Percentiles rank a stretch among this genome's conserved stretches.
Conservation (phyloP, 345 rosid genomes). For the Eutrema yunnanense region DNA sequence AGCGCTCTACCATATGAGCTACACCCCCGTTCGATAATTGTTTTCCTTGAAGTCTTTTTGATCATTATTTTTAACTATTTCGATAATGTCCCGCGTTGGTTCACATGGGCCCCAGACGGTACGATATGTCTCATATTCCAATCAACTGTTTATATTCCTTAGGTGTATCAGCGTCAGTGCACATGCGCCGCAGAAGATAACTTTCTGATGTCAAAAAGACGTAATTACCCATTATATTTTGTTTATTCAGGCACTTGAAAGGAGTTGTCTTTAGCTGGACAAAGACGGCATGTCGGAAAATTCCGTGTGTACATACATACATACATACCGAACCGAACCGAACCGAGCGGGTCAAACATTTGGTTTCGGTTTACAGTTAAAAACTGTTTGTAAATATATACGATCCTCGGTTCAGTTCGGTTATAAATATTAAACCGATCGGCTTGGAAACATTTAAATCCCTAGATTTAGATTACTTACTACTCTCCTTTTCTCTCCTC, state of each 20-base stretch:
- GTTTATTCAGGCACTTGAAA: neutral
- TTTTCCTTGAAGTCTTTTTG: accelerated
- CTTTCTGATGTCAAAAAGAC: neutral
- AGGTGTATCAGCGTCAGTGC: slow-evolving; percentile 8
- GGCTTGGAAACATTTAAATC: slow-evolving; percentile 2
- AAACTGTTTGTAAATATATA: neutral
- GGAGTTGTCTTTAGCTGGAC: slow-evolving; percentile 30
- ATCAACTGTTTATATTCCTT: slow-evolving; percentile 8
- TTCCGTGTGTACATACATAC: neutral
- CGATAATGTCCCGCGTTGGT: neutral
- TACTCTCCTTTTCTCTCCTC: neutral
- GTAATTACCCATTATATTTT: neutral
- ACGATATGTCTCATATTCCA: neutral
- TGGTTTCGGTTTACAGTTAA: neutral
- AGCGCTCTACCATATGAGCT: slow-evolving; percentile 67
- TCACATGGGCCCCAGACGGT: neutral
- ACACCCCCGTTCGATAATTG: neutral
- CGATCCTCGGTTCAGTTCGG: neutral
- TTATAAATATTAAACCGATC: neutral
- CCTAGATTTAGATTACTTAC: neutral
- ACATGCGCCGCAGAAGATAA: slow-evolving; percentile 25
- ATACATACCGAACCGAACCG: too few species aligned
- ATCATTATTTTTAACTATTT: neutral
- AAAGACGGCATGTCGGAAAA: slow-evolving; percentile 28
- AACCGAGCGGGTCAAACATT: neutral